Evolutionary conservation across 1,284 basidiomycete genomes (phyloP).

Genomic region (Cryptococcus sp.): DNA sequence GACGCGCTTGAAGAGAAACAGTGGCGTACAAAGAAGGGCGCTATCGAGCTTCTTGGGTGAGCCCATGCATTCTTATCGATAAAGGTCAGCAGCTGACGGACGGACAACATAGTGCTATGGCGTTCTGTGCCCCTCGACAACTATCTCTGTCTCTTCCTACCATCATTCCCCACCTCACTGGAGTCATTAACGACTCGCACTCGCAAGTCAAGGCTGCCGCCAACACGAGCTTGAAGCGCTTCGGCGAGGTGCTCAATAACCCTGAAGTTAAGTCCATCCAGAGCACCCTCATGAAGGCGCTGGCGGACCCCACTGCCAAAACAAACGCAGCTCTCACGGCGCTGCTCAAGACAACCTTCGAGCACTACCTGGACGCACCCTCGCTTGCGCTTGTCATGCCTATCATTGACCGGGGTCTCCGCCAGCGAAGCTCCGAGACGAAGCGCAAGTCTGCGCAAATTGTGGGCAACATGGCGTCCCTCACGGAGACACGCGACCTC

Average conservation of each 20-base stretch:
- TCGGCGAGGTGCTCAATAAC: slow-evolving; percentile 93
- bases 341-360: slow-evolving; percentile 90
- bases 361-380: slow-evolving; percentile 97
- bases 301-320: slow-evolving; percentile 88
- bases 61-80: background rate
- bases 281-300: slow-evolving; percentile 87
- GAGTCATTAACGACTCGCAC: slow-evolving; percentile 94
- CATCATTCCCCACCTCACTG: slow-evolving; percentile 91
- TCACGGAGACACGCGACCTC: slow-evolving; percentile 95
- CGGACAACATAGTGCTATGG: slow-evolving; percentile 67
- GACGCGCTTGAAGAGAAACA: slow-evolving; percentile 96
- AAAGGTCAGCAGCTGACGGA: slow-evolving; percentile 2
- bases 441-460: slow-evolving; percentile 97
- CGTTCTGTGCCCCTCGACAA: slow-evolving; percentile 94
- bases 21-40: slow-evolving; percentile 97
- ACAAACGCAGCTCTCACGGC: slow-evolving; percentile 78
- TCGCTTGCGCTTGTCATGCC: slow-evolving; percentile 96
- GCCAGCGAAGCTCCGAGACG: slow-evolving; percentile 86
- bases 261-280: slow-evolving; percentile 92
- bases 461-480: slow-evolving; percentile 89
- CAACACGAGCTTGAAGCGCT: slow-evolving; percentile 94
- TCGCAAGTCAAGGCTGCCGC: slow-evolving; percentile 91
- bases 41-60: slow-evolving; percentile 87
- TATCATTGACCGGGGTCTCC: slow-evolving; percentile 88
- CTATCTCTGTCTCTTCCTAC: slow-evolving; percentile 92